Percentiles rank a stretch among this genome's conserved stretches.
Evolutionary conservation across 768 basidiomycete genomes (phyloP).

Genomic region (Naganishia onofrii): DNA sequence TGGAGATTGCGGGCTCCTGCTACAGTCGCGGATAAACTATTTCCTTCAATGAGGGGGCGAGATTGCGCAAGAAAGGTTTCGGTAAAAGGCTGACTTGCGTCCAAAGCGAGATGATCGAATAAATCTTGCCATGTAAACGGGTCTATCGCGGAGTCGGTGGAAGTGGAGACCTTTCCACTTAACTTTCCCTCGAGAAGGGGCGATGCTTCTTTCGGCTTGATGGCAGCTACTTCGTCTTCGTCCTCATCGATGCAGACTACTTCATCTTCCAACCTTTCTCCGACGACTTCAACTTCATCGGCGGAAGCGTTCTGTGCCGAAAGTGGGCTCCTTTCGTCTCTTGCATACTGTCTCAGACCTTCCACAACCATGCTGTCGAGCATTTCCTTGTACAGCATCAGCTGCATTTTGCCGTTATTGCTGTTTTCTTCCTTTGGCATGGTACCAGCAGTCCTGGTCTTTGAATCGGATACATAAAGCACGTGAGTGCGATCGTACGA

Average conservation of each 20-base stretch:
- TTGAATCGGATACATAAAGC: slow-evolving; percentile 51
- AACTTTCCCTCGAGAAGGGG: not conserved
- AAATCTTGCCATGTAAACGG: slow-evolving; percentile 39
- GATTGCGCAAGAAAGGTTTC: slow-evolving; percentile 44
- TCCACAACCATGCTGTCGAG: slow-evolving; percentile 44
- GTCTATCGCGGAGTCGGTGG: slow-evolving; percentile 29
- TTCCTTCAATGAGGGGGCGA: slow-evolving; percentile 42
- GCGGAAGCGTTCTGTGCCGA: not conserved
- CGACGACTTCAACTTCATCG: not conserved
- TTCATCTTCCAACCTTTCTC: not conserved
- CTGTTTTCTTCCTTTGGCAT: slow-evolving; percentile 50
- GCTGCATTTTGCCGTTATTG: slow-evolving; percentile 47
- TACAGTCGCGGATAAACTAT: slow-evolving; percentile 37
- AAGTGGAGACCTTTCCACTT: not conserved
- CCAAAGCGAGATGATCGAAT: slow-evolving; percentile 42
- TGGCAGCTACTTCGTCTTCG: not conserved
- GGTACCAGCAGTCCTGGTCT: slow-evolving; percentile 47
- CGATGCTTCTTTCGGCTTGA: not conserved
- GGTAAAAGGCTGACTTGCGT: slow-evolving; percentile 39
- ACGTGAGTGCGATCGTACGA: slow-evolving; percentile 36
- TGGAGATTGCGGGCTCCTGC: slow-evolving; percentile 35
- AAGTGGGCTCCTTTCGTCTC: not conserved
- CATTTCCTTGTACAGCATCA: slow-evolving; percentile 53
- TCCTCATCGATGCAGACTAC: slow-evolving; percentile 1
- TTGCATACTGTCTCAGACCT: slow-evolving; percentile 11